Base-by-base conservation (phyloP, 768 basidiomycete genomes). In the Mycena metata region DNA sequence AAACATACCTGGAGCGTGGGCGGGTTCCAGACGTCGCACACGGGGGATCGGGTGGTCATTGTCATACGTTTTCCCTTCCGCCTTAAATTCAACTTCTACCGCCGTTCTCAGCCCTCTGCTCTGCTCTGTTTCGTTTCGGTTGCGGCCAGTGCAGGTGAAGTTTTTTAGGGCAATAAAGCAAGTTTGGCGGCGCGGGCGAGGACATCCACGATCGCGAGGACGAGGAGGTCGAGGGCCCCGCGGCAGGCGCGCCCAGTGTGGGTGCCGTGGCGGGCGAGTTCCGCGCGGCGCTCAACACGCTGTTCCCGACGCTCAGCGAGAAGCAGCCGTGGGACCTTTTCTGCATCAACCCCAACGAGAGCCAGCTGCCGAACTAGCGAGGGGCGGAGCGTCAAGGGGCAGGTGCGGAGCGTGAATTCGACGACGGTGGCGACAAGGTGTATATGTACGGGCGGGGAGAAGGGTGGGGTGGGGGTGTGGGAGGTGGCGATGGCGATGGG, bases 291-390 rank as follows among this genome's bases (percentile, higher is more conserved):
- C 81, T 98, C 56, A 92, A 96, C 74, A 92, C 91, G 0, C 85
- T 98, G 17, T 93, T 98, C 71, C 89, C 92, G 70, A 96, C 95
- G 1, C 83, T 98, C 26, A 90, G 92, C 60, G 96, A 98, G 73
- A 93, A 95, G 17, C 93, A 96, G 80, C 82, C 89, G 2, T 98
- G 96, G 96, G 92, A 90, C 73, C 86, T 98, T 19, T 95, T 97
- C 80, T 98, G 96, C 75, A 80, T 99, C 73, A 96, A 93, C 77
- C 96, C 96, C 5, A 99, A 99, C 76, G 96, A 98, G 80, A 91
- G 95, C 26, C 97, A 97, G 76, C 81, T 98, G 21, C 96, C 96
- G 43, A 95, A 96, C 76, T 96, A 98, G 77, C 83, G 97, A 99
- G 82, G 93, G 94, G 13, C 85, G 96, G 50, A 91, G 92, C 45